phyloP scores from a whole-genome alignment of 192 early-diverging fungal species.

The Dissophora ornata region DNA sequence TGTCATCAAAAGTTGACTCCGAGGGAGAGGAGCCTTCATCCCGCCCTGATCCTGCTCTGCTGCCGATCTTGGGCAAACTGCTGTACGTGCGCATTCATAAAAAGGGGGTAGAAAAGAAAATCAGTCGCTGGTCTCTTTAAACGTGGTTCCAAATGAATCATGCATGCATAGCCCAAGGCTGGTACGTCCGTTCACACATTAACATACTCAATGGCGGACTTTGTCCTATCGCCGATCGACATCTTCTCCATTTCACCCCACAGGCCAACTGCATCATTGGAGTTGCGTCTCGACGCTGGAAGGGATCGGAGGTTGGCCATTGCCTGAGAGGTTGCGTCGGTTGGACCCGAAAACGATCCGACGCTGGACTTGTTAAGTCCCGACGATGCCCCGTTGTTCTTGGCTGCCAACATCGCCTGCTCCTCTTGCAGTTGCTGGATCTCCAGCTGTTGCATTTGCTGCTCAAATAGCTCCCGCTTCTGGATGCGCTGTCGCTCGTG shows the following conservation, averaged over 20 bases:
- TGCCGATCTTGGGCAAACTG: constrained; percentile 47
- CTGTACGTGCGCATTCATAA: constrained; percentile 6
- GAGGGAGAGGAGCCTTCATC: constrained; percentile 36
- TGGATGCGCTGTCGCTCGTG: constrained; percentile 57
- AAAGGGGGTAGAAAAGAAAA: constrained; percentile 8
- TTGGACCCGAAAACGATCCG: constrained; percentile 29
- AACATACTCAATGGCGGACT: constrained; percentile 47
- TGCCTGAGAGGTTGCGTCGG: constrained; percentile 9
- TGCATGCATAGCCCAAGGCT: constrained; percentile 13
- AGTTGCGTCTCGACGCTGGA: constrained; percentile 78
- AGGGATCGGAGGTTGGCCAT: constrained; percentile 62
- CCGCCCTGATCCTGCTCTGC: constrained; percentile 20
- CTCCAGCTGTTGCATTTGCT: constrained; percentile 62
- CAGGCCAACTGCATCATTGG: constrained; percentile 63
- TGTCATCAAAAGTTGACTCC: constrained; percentile 46
- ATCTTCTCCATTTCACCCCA: constrained; percentile 56
- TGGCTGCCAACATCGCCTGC: constrained; percentile 53
- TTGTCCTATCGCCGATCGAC: constrained; percentile 50
- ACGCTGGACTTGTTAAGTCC: constrained; percentile 33
- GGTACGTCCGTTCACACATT: not conserved
- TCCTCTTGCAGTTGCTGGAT: constrained; percentile 61
- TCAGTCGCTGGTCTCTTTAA: constrained; percentile 2
- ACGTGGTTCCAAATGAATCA: not conserved
- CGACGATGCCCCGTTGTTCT: constrained; percentile 42
- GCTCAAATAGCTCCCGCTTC: constrained; percentile 57